Evolutionary conservation across 2,329 filamentous ascomycete species (phyloP).

Genomic region (Ophiostoma fasciatum): DNA sequence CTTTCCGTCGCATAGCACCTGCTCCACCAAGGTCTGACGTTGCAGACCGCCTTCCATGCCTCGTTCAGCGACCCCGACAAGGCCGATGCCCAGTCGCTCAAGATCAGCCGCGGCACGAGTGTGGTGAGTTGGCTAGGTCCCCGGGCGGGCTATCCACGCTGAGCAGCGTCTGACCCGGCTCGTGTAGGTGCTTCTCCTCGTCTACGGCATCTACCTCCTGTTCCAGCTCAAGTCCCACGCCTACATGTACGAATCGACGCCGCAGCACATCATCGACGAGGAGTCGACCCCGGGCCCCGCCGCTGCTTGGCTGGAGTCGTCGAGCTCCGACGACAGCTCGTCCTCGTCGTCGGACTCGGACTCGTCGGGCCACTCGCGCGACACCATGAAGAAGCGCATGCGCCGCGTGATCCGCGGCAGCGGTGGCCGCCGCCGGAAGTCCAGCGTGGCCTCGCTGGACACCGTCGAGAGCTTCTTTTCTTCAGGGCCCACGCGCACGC

Average conservation of each 20-base stretch:
- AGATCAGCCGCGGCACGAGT: slow-evolving; percentile 65
- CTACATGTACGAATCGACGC: slow-evolving; percentile 85
- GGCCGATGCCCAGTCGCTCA: slow-evolving; percentile 47
- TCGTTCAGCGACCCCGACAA: slow-evolving; percentile 44
- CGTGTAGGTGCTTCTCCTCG: slow-evolving; percentile 54
- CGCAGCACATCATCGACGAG: slow-evolving; percentile 83
- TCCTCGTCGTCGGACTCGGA: slow-evolving; percentile 43
- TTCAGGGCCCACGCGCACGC: slow-evolving; percentile 19
- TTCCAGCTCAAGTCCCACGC: slow-evolving; percentile 88
- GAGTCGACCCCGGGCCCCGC: slow-evolving; percentile 77
- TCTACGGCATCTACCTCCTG: slow-evolving; percentile 71
- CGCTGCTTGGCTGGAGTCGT: slow-evolving; percentile 66
- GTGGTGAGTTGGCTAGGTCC: no score
- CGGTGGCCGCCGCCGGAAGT: slow-evolving; percentile 35
- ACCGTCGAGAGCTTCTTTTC: slow-evolving; percentile 21
- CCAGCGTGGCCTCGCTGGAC: slow-evolving; percentile 46
- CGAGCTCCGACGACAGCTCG: slow-evolving; percentile 18
- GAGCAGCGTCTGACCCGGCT: no score
- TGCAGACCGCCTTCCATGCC: slow-evolving; percentile 43
- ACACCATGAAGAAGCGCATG: slow-evolving; percentile 49
- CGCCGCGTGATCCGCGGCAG: slow-evolving; percentile 33
- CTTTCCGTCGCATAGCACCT: no score
- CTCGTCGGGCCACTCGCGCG: slow-evolving; percentile 28
- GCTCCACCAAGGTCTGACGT: no score
- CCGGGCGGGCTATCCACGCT: no score